Conservation (phyloP, 2,329 filamentous ascomycete species). For the Dryadomyces quercivorus region DNA sequence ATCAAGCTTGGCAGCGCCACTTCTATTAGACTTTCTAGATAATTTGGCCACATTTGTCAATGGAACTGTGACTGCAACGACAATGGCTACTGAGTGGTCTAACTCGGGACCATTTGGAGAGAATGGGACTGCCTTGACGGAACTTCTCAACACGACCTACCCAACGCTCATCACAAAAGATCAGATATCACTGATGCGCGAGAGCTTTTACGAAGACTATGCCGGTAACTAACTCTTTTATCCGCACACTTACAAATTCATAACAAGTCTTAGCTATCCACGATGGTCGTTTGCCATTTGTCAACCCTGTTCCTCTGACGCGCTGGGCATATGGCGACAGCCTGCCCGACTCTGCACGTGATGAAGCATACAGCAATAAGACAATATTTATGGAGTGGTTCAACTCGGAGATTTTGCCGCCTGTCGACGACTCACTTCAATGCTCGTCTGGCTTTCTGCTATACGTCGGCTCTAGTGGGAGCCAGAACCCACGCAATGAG, state of each 20-base stretch:
- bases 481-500: constrained; percentile 20
- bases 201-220: constrained; percentile 27
- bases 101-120: constrained; percentile 13
- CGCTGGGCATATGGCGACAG: constrained; percentile 25
- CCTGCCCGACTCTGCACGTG: constrained; percentile 12
- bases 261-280: constrained; percentile 10
- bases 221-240: constrained; percentile 13
- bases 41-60: constrained; percentile 17
- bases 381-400: constrained; percentile 35
- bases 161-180: constrained; percentile 24
- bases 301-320: constrained; percentile 22
- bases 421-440: constrained; percentile 21
- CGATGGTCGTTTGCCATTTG: constrained; percentile 22
- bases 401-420: constrained; percentile 28
- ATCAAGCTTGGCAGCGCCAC: constrained; percentile 7
- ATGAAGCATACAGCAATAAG: constrained; percentile 34
- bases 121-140: constrained; percentile 9
- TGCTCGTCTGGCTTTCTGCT: constrained; percentile 38
- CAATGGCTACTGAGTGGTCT: constrained; percentile 17
- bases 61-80: constrained; percentile 11
- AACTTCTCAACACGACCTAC: constrained; percentile 22
- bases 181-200: constrained; percentile 22
- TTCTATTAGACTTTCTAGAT: constrained; percentile 18
- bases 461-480: constrained; percentile 25
- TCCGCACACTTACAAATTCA: neutral